These are phyloP conservation scores for Pseudogymnoascus destructans DNA, from an alignment of 2,329 filamentous ascomycete species.

Conservation along the genomic window DNA sequence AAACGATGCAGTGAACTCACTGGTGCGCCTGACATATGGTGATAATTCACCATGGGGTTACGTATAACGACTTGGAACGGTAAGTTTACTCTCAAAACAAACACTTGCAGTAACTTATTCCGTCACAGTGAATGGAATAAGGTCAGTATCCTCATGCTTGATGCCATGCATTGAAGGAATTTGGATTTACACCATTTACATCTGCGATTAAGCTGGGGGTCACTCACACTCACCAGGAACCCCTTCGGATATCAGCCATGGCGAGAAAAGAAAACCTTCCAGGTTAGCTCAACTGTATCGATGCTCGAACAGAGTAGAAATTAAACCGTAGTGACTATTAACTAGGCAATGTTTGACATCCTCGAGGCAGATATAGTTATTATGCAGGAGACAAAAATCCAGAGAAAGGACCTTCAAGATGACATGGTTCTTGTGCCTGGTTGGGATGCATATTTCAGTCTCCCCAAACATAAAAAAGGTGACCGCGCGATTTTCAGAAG, in stretches of 20 bases:
- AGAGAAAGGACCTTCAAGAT: conserved; percentile 79
- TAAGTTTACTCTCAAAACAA: conserved; percentile 28
- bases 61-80: conserved; percentile 83
- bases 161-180: background rate
- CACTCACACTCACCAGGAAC: conserved; percentile 41
- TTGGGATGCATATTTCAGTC: conserved; percentile 93
- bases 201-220: background rate
- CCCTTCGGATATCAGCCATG: conserved; percentile 78
- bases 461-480: conserved; percentile 91
- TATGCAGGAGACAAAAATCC: conserved; percentile 94
- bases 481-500: conserved; percentile 12
- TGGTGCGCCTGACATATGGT: background rate
- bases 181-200: background rate
- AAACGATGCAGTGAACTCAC: background rate
- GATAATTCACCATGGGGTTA: conserved; percentile 43
- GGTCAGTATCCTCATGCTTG: conserved; percentile 31
- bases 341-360: conserved; percentile 80
- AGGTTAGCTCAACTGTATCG: conserved; percentile 32
- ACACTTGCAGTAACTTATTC: conserved; percentile 14
- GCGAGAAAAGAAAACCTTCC: conserved; percentile 56
- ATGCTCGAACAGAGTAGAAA: background rate
- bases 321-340: background rate
- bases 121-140: conserved; percentile 61
- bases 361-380: conserved; percentile 86
- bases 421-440: conserved; percentile 92